Base-by-base conservation (phyloP, 2,329 filamentous ascomycete genomes). In the Nemania sp. region DNA sequence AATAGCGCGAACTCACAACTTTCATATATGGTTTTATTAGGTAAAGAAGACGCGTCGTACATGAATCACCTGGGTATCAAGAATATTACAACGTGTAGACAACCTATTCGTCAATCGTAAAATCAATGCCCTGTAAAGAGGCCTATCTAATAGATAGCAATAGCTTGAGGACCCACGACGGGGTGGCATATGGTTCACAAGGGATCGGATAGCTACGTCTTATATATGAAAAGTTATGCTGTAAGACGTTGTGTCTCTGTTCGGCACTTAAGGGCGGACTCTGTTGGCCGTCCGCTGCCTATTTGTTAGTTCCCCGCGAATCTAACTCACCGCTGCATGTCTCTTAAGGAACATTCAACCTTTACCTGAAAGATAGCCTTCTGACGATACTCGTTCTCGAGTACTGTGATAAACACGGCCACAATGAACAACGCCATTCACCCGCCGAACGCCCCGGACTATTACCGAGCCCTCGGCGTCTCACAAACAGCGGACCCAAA, bases 311-410 rank as follows among this genome's bases (percentile, higher is more conserved):
- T 18, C 18, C 15, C 5, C n/a, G n/a, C n/a, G n/a, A n/a, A n/a
- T n/a, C n/a, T n/a, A n/a, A 35, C 32, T 35, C 5, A 18, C 38
- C 18, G 38, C 5, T 5, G 15, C 2, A 41, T 41, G 38, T 41
- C 38, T 41, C 38, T 15, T 18, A 41, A 18, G n/a, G n/a, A n/a
- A 18, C 15, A 2, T 41, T 18, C 38, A 41, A 41, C 38, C 11
- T 18, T 10, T 15, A 15, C 11, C 38, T 5, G 11, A 41, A 10
- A 41, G 11, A 41, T 41, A 11, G 11, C 15, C 5, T 41, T n/a
- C 94, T 75, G 95, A 93, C 78, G 43, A 47, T 47, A 47, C 5
- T 47, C n/a, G 22, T 11, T 35, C 11, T 35, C 32, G 32, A 7
- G 11, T 35, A 20, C 10, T 47, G n/a, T 5, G n/a, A 7, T 11